phyloP scores from a whole-genome alignment of 208 protist genomes.

The Leishmania mexicana region DNA sequence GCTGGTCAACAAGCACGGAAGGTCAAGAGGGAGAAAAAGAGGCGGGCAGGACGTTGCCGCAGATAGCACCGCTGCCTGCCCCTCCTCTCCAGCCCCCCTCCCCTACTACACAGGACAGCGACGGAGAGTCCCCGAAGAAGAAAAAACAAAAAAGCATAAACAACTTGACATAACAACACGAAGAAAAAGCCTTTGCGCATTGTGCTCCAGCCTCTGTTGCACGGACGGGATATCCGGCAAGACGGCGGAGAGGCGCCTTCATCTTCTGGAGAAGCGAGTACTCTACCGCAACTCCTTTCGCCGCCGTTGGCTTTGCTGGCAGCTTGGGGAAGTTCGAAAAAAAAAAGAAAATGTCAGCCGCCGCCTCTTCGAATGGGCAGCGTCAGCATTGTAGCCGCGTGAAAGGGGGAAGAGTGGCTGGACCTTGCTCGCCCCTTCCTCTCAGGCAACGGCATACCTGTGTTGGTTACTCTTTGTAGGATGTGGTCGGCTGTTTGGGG shows the following conservation, averaged over 20 bases:
- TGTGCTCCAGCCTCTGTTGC: not conserved
- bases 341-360: conserved; percentile 2
- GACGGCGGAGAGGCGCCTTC: not conserved
- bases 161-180: not conserved
- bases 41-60: not conserved
- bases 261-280: not conserved
- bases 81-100: not conserved
- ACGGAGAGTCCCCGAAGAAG: not conserved
- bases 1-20: not conserved
- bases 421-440: not conserved
- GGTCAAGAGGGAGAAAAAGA: not conserved
- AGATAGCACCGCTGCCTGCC: not conserved
- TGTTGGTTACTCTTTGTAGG: not conserved
- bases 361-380: conserved; percentile 8
- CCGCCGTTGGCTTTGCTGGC: not conserved
- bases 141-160: not conserved
- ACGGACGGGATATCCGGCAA: not conserved
- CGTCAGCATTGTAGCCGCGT: too few species aligned
- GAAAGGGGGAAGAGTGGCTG: not conserved
- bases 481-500: not conserved
- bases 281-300: not conserved
- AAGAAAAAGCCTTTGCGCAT: not conserved
- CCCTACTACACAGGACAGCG: not conserved
- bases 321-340: not conserved
- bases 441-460: too few species aligned